These are phyloP conservation scores for Penicillium sp. DNA, from an alignment of 2,329 filamentous ascomycete species.

Conservation along the genomic window DNA sequence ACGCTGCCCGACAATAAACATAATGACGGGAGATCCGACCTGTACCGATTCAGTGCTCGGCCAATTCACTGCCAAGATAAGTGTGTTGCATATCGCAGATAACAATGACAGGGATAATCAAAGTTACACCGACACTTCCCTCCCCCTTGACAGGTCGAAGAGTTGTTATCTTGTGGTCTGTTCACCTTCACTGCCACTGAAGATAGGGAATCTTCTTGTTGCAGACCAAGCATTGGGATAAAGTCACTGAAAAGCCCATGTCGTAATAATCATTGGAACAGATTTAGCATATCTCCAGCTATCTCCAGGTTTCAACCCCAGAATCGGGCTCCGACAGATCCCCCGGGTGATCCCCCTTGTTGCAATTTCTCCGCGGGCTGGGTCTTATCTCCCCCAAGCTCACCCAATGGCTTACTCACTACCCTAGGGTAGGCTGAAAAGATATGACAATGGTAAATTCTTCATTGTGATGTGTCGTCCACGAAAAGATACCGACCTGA, in stretches of 20 bases:
- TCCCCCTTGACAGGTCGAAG: neutral
- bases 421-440: too few relatives aligned
- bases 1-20: constrained; percentile 13
- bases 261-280: neutral
- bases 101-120: constrained; percentile 8
- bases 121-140: neutral
- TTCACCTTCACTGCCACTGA: neutral
- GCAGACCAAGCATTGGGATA: neutral
- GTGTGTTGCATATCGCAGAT: constrained; percentile 22
- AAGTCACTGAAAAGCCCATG: neutral
- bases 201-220: neutral
- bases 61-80: constrained; percentile 9
- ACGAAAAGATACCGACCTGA: neutral
- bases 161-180: neutral
- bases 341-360: constrained; percentile 20
- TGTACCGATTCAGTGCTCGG: neutral
- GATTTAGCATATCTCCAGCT: constrained; percentile 13
- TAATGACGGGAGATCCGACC: constrained; percentile 11
- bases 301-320: constrained; percentile 31
- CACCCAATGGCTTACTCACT: neutral
- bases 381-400: constrained; percentile 11
- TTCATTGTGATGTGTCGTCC: constrained; percentile 2
- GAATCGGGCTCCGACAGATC: constrained; percentile 14
- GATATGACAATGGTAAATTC: neutral
- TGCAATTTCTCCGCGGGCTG: constrained; percentile 1